Evolutionary conservation across 106 monocot species (phyloP).

Genomic region (Acanthochlamys bracteata): DNA sequence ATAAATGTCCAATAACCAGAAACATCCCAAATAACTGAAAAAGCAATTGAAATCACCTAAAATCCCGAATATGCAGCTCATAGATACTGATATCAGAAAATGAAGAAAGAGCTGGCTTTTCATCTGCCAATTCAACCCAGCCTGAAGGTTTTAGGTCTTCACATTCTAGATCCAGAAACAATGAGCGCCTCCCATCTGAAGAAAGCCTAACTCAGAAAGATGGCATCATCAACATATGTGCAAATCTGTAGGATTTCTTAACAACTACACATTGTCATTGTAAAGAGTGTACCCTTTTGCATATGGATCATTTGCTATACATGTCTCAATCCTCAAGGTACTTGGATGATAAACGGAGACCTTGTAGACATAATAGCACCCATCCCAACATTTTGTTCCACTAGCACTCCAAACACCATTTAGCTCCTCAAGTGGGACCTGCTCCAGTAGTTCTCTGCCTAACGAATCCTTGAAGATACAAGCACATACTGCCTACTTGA

Average conservation of each 20-base stretch:
- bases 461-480: conserved; percentile 42
- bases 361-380: conserved; percentile 71
- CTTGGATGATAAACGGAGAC: conserved; percentile 65
- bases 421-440: conserved; percentile 47
- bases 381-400: conserved; percentile 67
- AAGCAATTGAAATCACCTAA: conserved; percentile 29
- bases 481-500: conserved; percentile 39
- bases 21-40: not conserved
- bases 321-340: conserved; percentile 46
- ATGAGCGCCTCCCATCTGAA: conserved; percentile 54
- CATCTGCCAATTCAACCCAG: conserved; percentile 65
- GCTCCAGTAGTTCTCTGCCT: conserved; percentile 22
- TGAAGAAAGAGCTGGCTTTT: conserved; percentile 58
- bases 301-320: conserved; percentile 75
- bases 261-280: not conserved
- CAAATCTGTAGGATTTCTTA: not conserved
- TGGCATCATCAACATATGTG: not conserved
- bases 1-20: too few relatives aligned
- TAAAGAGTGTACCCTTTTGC: conserved; percentile 60
- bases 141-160: conserved; percentile 53
- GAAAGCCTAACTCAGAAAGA: conserved; percentile 44
- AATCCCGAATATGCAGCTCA: conserved; percentile 80
- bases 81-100: conserved; percentile 80
- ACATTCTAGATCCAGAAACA: conserved; percentile 51
- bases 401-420: conserved; percentile 64